Conservation (phyloP, 805 yeast species). For the Candida silvicultrix region DNA sequence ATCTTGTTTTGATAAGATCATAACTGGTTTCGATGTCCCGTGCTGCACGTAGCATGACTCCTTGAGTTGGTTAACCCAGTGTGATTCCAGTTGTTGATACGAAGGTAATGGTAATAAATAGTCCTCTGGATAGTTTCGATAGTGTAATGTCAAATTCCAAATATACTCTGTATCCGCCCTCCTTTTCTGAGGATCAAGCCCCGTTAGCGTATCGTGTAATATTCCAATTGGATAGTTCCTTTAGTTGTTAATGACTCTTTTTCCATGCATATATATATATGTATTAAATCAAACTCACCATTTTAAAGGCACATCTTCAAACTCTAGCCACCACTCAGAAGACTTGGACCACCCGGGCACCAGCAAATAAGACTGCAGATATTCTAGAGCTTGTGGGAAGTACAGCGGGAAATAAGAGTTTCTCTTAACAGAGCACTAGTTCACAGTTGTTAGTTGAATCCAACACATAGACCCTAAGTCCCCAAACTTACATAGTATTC, state of each 20-base stretch:
- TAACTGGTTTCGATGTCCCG: constrained; percentile 75
- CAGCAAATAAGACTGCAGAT: constrained; percentile 29
- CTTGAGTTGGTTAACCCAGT: constrained; percentile 75
- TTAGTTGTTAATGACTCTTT: background rate
- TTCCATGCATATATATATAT: background rate
- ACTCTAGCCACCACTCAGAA: constrained; percentile 58
- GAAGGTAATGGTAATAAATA: constrained; percentile 34
- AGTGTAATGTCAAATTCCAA: constrained; percentile 43
- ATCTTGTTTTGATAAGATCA: constrained; percentile 64
- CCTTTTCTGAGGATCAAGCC: constrained; percentile 26
- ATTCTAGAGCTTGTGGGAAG: constrained; percentile 29
- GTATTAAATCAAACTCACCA: constrained; percentile 36
- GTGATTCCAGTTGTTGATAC: constrained; percentile 32
- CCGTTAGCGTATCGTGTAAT: constrained; percentile 47
- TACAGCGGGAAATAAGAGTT: constrained; percentile 47
- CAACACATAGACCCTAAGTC: background rate
- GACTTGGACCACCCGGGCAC: constrained; percentile 19
- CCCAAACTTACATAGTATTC: constrained; percentile 6
- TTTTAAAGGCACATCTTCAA: constrained; percentile 53
- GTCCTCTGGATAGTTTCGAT: constrained; percentile 37
- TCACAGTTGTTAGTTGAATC: constrained; percentile 6
- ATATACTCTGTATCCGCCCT: constrained; percentile 15
- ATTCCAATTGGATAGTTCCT: constrained; percentile 65
- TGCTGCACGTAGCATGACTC: constrained; percentile 72
- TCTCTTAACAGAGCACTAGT: constrained; percentile 27